Conservation (phyloP, 345 rosid genomes). For the Citrus australasica region DNA sequence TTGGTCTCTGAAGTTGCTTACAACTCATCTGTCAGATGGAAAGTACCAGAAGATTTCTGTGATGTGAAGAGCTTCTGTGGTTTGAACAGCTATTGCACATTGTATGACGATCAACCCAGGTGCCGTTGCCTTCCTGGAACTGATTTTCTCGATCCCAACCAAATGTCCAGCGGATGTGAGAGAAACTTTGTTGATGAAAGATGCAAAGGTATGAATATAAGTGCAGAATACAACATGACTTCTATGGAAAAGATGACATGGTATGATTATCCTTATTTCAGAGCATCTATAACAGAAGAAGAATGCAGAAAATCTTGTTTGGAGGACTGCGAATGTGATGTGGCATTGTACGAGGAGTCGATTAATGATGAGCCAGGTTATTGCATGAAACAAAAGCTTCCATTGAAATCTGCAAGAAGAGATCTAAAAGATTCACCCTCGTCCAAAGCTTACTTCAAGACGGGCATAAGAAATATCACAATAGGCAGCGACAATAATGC, state of each 20-base stretch:
- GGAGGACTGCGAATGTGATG: slow-evolving; percentile 3
- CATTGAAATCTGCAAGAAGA: neutral
- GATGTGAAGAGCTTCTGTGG: neutral
- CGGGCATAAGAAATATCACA: neutral
- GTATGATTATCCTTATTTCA: neutral
- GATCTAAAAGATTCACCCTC: neutral
- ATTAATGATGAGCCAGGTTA: too few relatives aligned
- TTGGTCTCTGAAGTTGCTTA: neutral
- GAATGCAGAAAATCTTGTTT: neutral
- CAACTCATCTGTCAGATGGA: neutral
- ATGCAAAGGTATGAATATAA: neutral
- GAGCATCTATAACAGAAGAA: neutral
- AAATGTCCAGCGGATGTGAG: neutral
- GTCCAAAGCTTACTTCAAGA: neutral
- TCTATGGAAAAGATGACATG: neutral
- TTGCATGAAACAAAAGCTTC: neutral
- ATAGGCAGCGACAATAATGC: too few relatives aligned
- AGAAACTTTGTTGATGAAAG: neutral
- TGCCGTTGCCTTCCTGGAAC: slow-evolving; percentile 12
- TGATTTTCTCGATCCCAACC: neutral
- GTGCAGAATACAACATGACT: neutral
- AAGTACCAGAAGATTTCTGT: neutral
- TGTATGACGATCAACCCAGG: neutral
- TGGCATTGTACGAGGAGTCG: neutral
- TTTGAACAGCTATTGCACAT: neutral